Evolutionary conservation across 352 stramenopile genomes (phyloP).

Genomic region (Phytophthora macrochlamydospora): DNA sequence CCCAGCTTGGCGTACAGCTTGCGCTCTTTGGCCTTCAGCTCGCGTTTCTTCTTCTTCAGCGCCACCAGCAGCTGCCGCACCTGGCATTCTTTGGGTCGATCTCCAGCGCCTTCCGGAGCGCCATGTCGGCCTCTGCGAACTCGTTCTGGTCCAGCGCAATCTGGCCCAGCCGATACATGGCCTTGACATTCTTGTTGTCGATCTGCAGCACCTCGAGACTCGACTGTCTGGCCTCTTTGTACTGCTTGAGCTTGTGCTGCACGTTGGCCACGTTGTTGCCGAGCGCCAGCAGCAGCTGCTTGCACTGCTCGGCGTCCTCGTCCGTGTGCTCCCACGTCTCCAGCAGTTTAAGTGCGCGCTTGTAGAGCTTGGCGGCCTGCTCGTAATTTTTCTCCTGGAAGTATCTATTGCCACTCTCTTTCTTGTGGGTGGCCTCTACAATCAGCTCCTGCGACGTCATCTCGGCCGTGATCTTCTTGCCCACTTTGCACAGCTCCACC

Average conservation of each 20-base stretch:
- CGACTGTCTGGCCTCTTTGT: slow-evolving; percentile 76
- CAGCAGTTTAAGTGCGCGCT: slow-evolving; percentile 80
- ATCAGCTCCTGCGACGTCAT: slow-evolving; percentile 80
- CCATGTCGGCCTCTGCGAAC: slow-evolving; percentile 63
- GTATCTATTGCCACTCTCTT: slow-evolving; percentile 83
- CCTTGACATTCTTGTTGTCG: slow-evolving; percentile 76
- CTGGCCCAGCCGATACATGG: slow-evolving; percentile 76
- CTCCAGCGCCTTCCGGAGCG: slow-evolving; percentile 63
- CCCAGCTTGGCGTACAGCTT: slow-evolving; percentile 77
- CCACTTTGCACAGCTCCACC: slow-evolving; percentile 65
- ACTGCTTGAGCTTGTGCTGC: slow-evolving; percentile 76
- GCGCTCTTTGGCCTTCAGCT: slow-evolving; percentile 57
- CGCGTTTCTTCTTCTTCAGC: slow-evolving; percentile 76
- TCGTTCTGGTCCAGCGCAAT: slow-evolving; percentile 78
- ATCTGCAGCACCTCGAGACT: slow-evolving; percentile 82
- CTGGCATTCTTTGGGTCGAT: slow-evolving; percentile 71
- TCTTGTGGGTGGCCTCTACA: slow-evolving; percentile 80
- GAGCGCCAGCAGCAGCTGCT: slow-evolving; percentile 74
- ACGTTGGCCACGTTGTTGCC: slow-evolving; percentile 88
- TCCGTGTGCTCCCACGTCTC: slow-evolving; percentile 75
- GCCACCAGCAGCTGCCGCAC: slow-evolving; percentile 65
- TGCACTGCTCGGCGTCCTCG: slow-evolving; percentile 58
- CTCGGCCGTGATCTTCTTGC: slow-evolving; percentile 70
- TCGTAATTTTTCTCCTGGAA: slow-evolving; percentile 86
- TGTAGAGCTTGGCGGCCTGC: slow-evolving; percentile 84